phyloP scores from a whole-genome alignment of 2,329 filamentous ascomycete genomes.

The Stenocarpella maydis region DNA sequence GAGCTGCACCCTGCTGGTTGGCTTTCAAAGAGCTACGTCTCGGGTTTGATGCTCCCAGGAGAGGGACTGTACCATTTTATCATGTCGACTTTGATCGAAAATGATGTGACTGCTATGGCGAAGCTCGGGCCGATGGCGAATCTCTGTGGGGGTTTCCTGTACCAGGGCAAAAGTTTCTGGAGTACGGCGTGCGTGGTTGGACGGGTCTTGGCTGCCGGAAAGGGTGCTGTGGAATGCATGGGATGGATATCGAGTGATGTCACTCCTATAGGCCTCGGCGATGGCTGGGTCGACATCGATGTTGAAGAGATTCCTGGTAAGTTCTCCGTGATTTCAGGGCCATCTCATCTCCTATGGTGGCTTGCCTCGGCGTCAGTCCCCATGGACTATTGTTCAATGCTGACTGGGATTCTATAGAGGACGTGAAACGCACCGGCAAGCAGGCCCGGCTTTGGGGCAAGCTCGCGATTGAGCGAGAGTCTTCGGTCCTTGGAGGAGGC shows the following conservation, averaged over 20 bases:
- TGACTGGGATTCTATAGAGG: slow-evolving; percentile 48
- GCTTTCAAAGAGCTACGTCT: slow-evolving; percentile 74
- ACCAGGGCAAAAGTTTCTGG: slow-evolving; percentile 72
- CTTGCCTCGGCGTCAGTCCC: not conserved
- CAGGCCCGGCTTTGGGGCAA: slow-evolving; percentile 71
- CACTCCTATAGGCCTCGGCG: slow-evolving; percentile 56
- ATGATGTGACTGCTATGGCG: slow-evolving; percentile 66
- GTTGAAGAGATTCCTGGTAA: slow-evolving; percentile 62
- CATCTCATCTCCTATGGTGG: not conserved
- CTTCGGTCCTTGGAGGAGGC: slow-evolving; percentile 64
- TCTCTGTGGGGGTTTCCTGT: slow-evolving; percentile 71
- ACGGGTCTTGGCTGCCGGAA: slow-evolving; percentile 69
- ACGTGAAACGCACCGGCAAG: slow-evolving; percentile 58
- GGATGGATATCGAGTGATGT: slow-evolving; percentile 73
- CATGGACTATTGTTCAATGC: not conserved
- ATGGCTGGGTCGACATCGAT: slow-evolving; percentile 68
- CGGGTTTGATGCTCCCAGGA: slow-evolving; percentile 70
- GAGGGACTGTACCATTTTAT: slow-evolving; percentile 69
- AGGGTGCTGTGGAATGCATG: slow-evolving; percentile 71
- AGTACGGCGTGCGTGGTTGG: slow-evolving; percentile 72
- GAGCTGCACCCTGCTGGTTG: slow-evolving; percentile 68
- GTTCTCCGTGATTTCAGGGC: slow-evolving; percentile 32
- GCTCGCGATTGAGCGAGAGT: slow-evolving; percentile 65
- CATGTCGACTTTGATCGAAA: slow-evolving; percentile 72
- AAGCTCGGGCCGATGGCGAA: slow-evolving; percentile 68